Percentiles rank a stretch among this genome's conserved stretches.
These are phyloP conservation scores for Rhytidhysteron rufulum DNA, from an alignment of 2,329 filamentous ascomycete species.

Conservation along the genomic window DNA sequence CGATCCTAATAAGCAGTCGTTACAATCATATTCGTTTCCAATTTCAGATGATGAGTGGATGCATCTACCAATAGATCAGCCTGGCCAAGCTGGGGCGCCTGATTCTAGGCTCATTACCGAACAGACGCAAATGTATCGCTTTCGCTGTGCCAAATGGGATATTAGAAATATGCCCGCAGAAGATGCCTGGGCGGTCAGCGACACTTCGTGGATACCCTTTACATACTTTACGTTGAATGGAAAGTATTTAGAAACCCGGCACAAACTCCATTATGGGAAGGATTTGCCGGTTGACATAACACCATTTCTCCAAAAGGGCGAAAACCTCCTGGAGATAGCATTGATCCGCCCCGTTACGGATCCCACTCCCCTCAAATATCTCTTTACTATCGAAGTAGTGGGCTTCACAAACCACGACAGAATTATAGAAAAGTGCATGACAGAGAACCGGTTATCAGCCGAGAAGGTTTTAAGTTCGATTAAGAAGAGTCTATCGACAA, in stretches of 20 bases:
- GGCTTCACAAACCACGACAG: conserved; percentile 46
- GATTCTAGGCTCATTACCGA: conserved; percentile 38
- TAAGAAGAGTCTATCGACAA: conserved; percentile 44
- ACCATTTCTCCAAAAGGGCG: conserved; percentile 51
- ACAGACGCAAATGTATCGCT: conserved; percentile 60
- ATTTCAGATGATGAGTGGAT: conserved; percentile 37
- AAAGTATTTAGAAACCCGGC: conserved; percentile 51
- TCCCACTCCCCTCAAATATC: conserved; percentile 45
- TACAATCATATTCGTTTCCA: conserved; percentile 50
- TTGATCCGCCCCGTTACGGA: conserved; percentile 27
- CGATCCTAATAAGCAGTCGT: conserved; percentile 35
- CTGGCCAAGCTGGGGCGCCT: conserved; percentile 20
- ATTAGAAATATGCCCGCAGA: conserved; percentile 35
- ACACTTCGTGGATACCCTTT: conserved; percentile 65
- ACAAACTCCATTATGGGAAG: conserved; percentile 69
- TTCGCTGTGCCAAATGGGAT: conserved; percentile 60
- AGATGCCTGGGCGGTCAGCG: conserved; percentile 58
- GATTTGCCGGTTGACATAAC: conserved; percentile 77
- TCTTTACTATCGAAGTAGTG: conserved; percentile 68
- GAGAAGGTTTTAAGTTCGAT: conserved; percentile 57
- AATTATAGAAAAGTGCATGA: conserved; percentile 28
- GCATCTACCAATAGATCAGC: conserved; percentile 34
- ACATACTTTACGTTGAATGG: conserved; percentile 69
- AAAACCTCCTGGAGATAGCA: conserved; percentile 58
- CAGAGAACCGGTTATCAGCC: conserved; percentile 35